Conservation (phyloP, 2,329 filamentous ascomycete species). For the Diaporthe vexans region DNA sequence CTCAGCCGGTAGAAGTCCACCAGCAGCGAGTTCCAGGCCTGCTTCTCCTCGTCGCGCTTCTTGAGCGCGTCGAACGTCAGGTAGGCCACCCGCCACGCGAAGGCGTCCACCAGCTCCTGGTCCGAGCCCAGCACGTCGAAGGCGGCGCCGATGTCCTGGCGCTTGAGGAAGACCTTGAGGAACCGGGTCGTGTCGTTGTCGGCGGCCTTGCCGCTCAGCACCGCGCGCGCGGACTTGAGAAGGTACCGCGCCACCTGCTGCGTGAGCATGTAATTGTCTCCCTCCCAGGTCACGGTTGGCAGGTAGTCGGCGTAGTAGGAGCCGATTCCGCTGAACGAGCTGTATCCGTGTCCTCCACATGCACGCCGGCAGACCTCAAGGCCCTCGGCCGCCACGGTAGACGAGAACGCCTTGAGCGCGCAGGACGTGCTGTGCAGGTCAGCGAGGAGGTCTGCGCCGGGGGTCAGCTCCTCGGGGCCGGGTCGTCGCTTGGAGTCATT, state of each 20-base stretch:
- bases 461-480: constrained; percentile 76
- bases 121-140: constrained; percentile 82
- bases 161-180: constrained; percentile 73
- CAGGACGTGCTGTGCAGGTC: constrained; percentile 84
- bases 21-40: constrained; percentile 82
- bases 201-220: constrained; percentile 71
- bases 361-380: constrained; percentile 81
- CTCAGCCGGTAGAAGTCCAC: constrained; percentile 84
- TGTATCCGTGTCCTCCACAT: constrained; percentile 84
- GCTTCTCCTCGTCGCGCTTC: constrained; percentile 81
- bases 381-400: constrained; percentile 80
- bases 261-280: constrained; percentile 86
- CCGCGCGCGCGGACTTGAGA: constrained; percentile 80
- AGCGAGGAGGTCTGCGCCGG: constrained; percentile 77
- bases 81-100: constrained; percentile 81
- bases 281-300: constrained; percentile 79
- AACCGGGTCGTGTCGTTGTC: constrained; percentile 78
- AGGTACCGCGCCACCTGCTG: constrained; percentile 85
- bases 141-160: constrained; percentile 78
- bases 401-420: constrained; percentile 80
- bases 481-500: constrained; percentile 64
- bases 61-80: constrained; percentile 82
- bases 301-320: constrained; percentile 82
- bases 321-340: constrained; percentile 81
- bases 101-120: constrained; percentile 78